These are phyloP conservation scores for Sphaceloma murrayae DNA, from an alignment of 2,329 filamentous ascomycete genomes.

Conservation along the genomic window DNA sequence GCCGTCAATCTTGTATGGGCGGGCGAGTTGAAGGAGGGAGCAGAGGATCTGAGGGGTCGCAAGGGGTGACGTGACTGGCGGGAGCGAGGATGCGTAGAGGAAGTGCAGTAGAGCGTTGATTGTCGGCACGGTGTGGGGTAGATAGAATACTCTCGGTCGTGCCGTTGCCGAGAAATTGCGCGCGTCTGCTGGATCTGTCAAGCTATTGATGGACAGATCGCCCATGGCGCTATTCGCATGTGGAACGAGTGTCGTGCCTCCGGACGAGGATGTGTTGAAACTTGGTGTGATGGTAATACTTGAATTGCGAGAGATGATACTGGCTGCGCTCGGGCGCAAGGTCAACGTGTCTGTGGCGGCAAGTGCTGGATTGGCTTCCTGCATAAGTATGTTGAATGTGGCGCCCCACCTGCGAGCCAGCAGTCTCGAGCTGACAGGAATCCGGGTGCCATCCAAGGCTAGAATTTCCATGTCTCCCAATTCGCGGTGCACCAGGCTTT, in stretches of 20 bases:
- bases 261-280: slow-evolving; percentile 41
- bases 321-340: slow-evolving; percentile 49
- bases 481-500: slow-evolving; percentile 70
- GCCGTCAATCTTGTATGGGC: slow-evolving; percentile 88
- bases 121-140: slow-evolving; percentile 85
- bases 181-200: slow-evolving; percentile 42
- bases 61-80: slow-evolving; percentile 61
- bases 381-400: slow-evolving; percentile 85
- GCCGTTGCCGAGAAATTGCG: slow-evolving; percentile 47
- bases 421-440: slow-evolving; percentile 86
- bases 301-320: slow-evolving; percentile 59
- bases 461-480: slow-evolving; percentile 94
- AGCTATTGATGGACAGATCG: slow-evolving; percentile 41
- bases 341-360: slow-evolving; percentile 67
- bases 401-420: slow-evolving; percentile 85
- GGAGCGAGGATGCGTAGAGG: slow-evolving; percentile 84
- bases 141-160: slow-evolving; percentile 76
- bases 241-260: slow-evolving; percentile 33
- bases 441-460: slow-evolving; percentile 79
- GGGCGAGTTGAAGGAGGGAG: slow-evolving; percentile 83
- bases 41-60: slow-evolving; percentile 94
- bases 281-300: slow-evolving; percentile 74
- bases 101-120: slow-evolving; percentile 85
- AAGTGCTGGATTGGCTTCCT: slow-evolving; percentile 61
- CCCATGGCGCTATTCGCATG: slow-evolving; percentile 1